Conservation (phyloP, 2,329 filamentous ascomycete species). For the Phoma sp. region DNA sequence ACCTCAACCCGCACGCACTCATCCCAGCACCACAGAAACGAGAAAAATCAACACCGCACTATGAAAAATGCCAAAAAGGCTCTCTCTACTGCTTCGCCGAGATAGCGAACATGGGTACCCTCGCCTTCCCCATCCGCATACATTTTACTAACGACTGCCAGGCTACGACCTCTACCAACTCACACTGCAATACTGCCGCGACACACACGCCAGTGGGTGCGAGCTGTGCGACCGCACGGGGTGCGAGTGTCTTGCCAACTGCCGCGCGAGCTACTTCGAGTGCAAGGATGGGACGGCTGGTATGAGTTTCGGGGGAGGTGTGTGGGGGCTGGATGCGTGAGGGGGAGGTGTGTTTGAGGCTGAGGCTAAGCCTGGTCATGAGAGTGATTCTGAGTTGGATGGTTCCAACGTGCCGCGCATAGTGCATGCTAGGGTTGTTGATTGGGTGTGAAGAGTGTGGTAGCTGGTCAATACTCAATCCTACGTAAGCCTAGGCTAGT, state of each 20-base stretch:
- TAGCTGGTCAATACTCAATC: too few relatives aligned
- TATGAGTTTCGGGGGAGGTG: background rate
- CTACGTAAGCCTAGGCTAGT: too few relatives aligned
- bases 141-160: background rate
- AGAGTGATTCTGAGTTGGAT: too few relatives aligned
- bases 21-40: too few relatives aligned
- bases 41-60: too few relatives aligned
- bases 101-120: background rate
- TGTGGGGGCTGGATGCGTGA: too few relatives aligned
- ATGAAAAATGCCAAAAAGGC: background rate
- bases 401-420: too few relatives aligned
- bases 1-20: background rate
- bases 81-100: background rate
- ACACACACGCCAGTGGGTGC: background rate
- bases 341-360: too few relatives aligned
- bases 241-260: background rate
- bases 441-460: too few relatives aligned
- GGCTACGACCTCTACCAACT: slow-evolving; percentile 1
- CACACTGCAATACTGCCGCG: slow-evolving; percentile 4
- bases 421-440: too few relatives aligned
- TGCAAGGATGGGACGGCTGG: slow-evolving; percentile 1
- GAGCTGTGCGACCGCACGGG: background rate
- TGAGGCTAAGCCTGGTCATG: too few relatives aligned
- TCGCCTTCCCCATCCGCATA: background rate
- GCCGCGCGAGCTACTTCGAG: background rate